These are phyloP conservation scores for Immersiella caudata DNA, from an alignment of 495 filamentous ascomycete genomes.

Conservation along the genomic window DNA sequence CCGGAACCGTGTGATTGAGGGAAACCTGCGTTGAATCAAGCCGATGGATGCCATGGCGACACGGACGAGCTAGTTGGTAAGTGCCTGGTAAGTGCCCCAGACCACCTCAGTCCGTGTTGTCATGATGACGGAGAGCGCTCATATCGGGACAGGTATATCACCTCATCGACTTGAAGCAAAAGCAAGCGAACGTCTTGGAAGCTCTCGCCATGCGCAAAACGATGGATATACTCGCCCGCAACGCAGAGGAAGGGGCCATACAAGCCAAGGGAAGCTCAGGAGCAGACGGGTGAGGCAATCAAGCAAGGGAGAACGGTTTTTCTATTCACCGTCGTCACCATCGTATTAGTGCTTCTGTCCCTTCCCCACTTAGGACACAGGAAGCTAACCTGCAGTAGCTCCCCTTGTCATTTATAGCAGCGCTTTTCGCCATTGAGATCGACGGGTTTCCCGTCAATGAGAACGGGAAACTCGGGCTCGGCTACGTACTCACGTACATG, in stretches of 20 bases:
- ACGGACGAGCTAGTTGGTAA: neutral
- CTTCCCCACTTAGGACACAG: too few relatives aligned
- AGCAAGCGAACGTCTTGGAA: constrained; percentile 11
- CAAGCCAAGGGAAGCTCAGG: neutral
- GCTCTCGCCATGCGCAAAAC: neutral
- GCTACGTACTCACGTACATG: constrained; percentile 8
- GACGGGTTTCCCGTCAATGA: neutral
- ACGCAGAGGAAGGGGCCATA: neutral
- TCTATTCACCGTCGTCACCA: constrained; percentile 5
- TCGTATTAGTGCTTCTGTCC: neutral
- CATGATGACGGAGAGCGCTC: neutral
- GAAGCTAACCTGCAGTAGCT: neutral
- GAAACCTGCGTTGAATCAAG: neutral
- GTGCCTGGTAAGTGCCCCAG: neutral
- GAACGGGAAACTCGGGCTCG: constrained; percentile 1
- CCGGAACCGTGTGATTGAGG: neutral
- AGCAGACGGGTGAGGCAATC: neutral
- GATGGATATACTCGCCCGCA: neutral
- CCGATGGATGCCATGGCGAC: neutral
- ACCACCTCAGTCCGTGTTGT: too few relatives aligned
- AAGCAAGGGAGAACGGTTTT: constrained; percentile 11
- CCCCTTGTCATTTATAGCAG: constrained; percentile 4
- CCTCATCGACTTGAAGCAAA: constrained; percentile 9
- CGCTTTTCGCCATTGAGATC: constrained; percentile 9
- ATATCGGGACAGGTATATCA: neutral